Evolutionary conservation across 345 rosid genomes (phyloP), one percentile per base, ranked within the genome.

Genomic region (Lepidium didymum): DNA sequence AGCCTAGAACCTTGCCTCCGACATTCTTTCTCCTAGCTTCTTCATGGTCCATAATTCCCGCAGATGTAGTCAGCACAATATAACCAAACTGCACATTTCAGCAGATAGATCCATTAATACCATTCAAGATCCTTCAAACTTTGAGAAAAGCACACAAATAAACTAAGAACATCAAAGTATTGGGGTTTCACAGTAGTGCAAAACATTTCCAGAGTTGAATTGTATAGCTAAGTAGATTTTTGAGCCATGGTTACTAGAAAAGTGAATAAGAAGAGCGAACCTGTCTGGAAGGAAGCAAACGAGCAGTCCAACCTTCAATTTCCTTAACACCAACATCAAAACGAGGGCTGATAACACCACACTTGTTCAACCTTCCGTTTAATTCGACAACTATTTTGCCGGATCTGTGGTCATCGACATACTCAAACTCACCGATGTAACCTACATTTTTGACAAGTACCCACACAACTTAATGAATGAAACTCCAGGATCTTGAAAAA

Each of bases 241-340:
- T 40, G 27, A 2, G 7, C 44, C 8, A 38, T 4, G 0, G 4
- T 3, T 47, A 34, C 5, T 31, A 21, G 31, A 34, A 42, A 36
- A 9, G 5, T 1, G n/a, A 1, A 18, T 13, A 10, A 67, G 16
- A 41, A 42, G n/a, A 34, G 0, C 72, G 1, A 64, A 82, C 83
- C 80, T 82, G 83, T 82, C 83, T 77, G 0, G 86, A 80, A 57
- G 86, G 86, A 36, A 82, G 86, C 31, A 82, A 43, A 63, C 83
- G 79, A 27, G 86, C 83, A 80, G 86, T 82, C 86, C 86, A 82
- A 2, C 83, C 52, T 75, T 82, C 86, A 51, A 82, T 82, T 41
- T 82, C 83, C 68, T 82, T 80, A 27, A 82, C 83, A 33, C 86
- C 86, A 59, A 82, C 69, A 77, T 82, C 83, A 52, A 82, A 82